Evolutionary conservation across 1,284 basidiomycete species (phyloP).

Genomic region (Trametes pubescens): DNA sequence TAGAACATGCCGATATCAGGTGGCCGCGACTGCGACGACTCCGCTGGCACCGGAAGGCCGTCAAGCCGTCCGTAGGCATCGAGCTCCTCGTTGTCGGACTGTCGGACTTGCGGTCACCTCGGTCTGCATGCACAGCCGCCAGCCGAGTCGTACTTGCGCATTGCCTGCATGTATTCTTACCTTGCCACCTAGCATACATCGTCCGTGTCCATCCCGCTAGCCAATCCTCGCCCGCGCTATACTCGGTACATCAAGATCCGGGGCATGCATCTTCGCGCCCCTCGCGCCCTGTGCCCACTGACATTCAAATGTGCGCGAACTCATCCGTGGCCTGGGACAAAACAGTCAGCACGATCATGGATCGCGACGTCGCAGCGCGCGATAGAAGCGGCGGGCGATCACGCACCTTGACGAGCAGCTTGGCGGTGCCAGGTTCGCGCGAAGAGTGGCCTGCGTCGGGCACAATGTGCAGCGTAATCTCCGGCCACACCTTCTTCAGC

Average conservation of each 20-base stretch:
- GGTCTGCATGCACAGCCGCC: background rate
- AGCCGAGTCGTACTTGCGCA: background rate
- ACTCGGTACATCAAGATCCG: conserved; percentile 5
- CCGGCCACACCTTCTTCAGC: conserved; percentile 87
- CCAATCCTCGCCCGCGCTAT: conserved; percentile 7
- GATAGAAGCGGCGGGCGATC: background rate
- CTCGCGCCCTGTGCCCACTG: background rate
- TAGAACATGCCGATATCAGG: background rate
- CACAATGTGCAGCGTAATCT: conserved; percentile 80
- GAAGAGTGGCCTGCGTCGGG: conserved; percentile 94
- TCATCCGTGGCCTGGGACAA: conserved; percentile 40
- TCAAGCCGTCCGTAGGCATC: background rate
- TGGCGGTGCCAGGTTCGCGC: conserved; percentile 78
- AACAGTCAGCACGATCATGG: conserved; percentile 15
- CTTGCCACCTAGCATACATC: background rate
- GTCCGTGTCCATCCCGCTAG: background rate
- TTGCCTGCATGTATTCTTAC: background rate
- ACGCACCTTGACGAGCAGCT: conserved; percentile 76
- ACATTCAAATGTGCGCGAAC: conserved; percentile 37
- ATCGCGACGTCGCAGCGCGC: background rate
- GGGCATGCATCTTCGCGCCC: background rate
- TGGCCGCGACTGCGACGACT: background rate
- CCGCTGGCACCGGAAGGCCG: conserved; percentile 4
- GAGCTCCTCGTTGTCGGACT: background rate
- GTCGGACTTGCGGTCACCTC: background rate